These are phyloP conservation scores for Schrenkiella parvula DNA, from an alignment of 345 rosid genomes.

Conservation along the genomic window DNA sequence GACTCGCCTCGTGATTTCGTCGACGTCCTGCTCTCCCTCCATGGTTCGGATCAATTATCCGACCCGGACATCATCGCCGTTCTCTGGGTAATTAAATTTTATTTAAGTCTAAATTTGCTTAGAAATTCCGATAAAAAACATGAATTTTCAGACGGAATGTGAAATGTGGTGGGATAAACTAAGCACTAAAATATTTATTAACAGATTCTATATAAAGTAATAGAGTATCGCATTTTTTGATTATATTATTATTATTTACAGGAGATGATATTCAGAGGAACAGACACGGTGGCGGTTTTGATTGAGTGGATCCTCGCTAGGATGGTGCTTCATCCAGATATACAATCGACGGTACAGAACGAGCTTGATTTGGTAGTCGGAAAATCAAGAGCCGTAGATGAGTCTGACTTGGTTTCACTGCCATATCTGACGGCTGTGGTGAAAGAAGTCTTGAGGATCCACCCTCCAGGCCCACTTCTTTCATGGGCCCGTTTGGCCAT, in stretches of 20 bases:
- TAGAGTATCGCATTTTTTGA: background rate
- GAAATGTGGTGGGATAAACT: conserved; percentile 17
- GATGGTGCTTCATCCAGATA: conserved; percentile 60
- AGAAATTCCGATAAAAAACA: background rate
- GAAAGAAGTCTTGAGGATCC: conserved; percentile 76
- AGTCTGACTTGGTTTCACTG: conserved; percentile 45
- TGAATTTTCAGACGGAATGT: background rate
- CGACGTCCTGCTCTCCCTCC: conserved; percentile 58
- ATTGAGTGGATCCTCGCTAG: conserved; percentile 92
- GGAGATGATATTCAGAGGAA: conserved; percentile 95
- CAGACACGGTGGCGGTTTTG: conserved; percentile 81
- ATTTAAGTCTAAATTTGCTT: background rate
- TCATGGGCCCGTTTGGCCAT: conserved; percentile 91
- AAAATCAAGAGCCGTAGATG: conserved; percentile 48
- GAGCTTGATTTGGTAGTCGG: conserved; percentile 67
- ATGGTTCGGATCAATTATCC: conserved; percentile 48
- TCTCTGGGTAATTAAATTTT: conserved; percentile 53
- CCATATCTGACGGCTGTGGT: conserved; percentile 66
- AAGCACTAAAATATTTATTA: conserved; percentile 5
- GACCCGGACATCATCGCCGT: conserved; percentile 73
- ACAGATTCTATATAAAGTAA: conserved; percentile 26
- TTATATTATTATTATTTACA: conserved; percentile 19
- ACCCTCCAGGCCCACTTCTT: conserved; percentile 93
- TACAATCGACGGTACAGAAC: conserved; percentile 64
- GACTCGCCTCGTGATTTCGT: conserved; percentile 53